Base-by-base conservation (phyloP, 176 grass and related monocot genomes). In the Poa pratensis region DNA sequence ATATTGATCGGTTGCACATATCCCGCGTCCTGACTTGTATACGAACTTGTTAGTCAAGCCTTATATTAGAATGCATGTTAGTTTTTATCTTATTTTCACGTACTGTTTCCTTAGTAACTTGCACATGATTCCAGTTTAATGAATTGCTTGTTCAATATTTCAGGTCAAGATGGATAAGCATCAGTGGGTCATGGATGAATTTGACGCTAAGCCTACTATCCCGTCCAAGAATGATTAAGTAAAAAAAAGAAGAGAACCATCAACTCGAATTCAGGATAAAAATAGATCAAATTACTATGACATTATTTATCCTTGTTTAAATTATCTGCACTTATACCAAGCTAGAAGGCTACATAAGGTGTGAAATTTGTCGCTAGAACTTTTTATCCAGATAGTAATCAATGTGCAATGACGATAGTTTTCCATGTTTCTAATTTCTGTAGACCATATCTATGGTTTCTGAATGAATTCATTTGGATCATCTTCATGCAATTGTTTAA, bases 21-120 rank as follows among this genome's bases (percentile, higher is more conserved):
- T 60, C 0, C 3, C n/a, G n/a, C n/a, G n/a, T n/a, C n/a, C n/a
- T 24, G 9, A 11, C 58, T 1, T 26, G 39, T 46, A 72, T 24
- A 8, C 13, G n/a, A 46, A 20, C 37, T 43, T 70, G 69, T 40
- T 43, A 26, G 10, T 20, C 39, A 26, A 22, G 20, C 23, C 20
- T 45, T 19, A 34, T 70, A 70, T 71, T 45, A 43, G 68, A n/a
- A 71, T 71, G 69, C 69, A 71, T 71, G 39, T 15, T 71, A 43
- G 9, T 12, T 22, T 69, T 45, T 71, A 26, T 64, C 5, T 64
- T 30, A 26, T 16, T 24, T 30, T 23, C 10, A 11, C 3, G 39
- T n/a, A 71, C 10, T 45, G 43, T 45, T 45, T 45, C 11, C 5
- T 23, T 45, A 7, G 69, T 5, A 22, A 71, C 39, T 24, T 46